Evolutionary conservation across 129 eudicot genomes (phyloP).

Genomic region (Artemisia annua): DNA sequence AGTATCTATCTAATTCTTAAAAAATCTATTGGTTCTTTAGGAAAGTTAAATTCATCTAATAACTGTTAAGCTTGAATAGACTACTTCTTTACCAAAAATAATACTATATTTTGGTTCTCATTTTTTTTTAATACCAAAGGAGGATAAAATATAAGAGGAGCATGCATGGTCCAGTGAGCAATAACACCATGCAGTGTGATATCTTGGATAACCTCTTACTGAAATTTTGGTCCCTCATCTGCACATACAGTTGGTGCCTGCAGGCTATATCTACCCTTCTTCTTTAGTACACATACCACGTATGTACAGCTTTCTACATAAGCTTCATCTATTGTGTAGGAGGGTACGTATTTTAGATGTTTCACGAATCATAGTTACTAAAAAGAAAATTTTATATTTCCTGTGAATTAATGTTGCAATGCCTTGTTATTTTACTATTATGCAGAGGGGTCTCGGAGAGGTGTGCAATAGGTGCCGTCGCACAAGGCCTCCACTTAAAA

Average conservation of each 20-base stretch:
- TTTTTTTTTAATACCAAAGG: background rate
- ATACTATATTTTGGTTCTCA: background rate
- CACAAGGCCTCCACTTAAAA: too few species aligned
- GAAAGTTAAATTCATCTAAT: background rate
- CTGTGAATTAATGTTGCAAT: too few species aligned
- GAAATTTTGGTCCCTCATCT: constrained; percentile 28
- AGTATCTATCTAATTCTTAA: too few species aligned
- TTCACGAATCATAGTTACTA: too few species aligned
- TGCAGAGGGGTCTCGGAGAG: too few species aligned
- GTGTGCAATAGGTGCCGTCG: too few species aligned
- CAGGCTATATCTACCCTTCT: constrained; percentile 15
- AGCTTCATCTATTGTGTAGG: too few species aligned
- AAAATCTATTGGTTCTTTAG: too few species aligned
- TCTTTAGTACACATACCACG: constrained; percentile 2
- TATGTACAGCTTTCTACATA: too few species aligned
- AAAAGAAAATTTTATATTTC: too few species aligned
- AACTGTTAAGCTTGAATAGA: background rate
- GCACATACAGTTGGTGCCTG: constrained; percentile 25
- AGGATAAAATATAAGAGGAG: constrained; percentile 13
- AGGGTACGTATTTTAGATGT: too few species aligned
- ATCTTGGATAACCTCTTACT: constrained; percentile 21
- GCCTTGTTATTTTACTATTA: too few species aligned
- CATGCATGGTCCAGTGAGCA: constrained; percentile 29
- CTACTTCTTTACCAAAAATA: background rate
- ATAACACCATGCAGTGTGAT: constrained; percentile 22